A percentile compares a stretch with the other conserved stretches of the same genome.
Conservation (phyloP, 495 filamentous ascomycete species). For the Neurospora sp. region DNA sequence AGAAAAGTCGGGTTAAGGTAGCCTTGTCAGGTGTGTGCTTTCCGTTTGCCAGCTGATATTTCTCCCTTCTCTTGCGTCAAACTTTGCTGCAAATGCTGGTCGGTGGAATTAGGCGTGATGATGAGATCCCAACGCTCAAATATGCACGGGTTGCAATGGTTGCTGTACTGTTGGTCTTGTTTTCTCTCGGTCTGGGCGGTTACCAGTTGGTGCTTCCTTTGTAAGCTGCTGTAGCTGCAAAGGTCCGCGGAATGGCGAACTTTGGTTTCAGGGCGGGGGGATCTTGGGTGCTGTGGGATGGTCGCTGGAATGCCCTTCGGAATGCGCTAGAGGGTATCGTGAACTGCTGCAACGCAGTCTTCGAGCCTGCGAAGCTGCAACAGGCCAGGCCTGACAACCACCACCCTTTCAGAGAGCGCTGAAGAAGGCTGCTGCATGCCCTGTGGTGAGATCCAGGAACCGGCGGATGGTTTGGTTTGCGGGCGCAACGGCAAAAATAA, state of each 20-base stretch:
- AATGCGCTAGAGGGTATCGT: background rate
- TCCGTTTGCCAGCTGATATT: background rate
- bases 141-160: background rate
- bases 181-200: background rate
- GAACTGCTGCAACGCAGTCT: background rate
- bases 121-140: background rate
- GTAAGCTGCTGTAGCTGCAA: background rate
- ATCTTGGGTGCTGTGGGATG: background rate
- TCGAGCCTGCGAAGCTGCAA: background rate
- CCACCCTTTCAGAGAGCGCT: background rate
- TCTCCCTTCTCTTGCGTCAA: background rate
- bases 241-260: background rate
- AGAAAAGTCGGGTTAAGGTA: background rate
- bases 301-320: background rate
- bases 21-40: background rate
- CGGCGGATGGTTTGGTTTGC: background rate
- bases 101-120: background rate
- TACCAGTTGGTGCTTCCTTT: background rate
- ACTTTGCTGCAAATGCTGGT: background rate
- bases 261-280: background rate
- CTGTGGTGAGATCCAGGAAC: background rate
- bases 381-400: background rate
- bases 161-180: background rate
- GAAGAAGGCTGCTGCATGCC: background rate
- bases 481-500: background rate